Conservation (phyloP, 1,139 yeast species). For the Blastobotrys elegans region DNA sequence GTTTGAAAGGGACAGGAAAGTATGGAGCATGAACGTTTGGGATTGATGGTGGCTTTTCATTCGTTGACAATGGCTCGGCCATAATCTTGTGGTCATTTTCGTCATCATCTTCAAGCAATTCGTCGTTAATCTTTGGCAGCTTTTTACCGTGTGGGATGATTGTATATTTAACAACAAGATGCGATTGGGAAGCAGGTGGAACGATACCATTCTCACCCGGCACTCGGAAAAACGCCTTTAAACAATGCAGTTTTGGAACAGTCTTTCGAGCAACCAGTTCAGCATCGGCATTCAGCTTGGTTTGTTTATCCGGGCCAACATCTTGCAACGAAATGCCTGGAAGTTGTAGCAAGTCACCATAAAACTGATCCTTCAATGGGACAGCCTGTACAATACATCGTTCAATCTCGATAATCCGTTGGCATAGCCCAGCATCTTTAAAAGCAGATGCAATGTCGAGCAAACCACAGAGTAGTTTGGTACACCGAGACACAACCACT, state of each 20-base stretch:
- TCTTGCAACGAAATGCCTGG: conserved; percentile 50
- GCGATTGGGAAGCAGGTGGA: conserved; percentile 70
- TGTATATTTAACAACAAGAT: conserved; percentile 68
- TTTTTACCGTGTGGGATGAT: conserved; percentile 60
- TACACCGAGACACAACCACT: conserved; percentile 57
- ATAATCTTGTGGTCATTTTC: conserved; percentile 59
- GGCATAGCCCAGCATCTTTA: conserved; percentile 63
- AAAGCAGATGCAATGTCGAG: conserved; percentile 78
- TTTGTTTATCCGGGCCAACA: conserved; percentile 13
- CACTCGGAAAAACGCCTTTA: conserved; percentile 72
- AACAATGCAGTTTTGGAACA: conserved; percentile 58
- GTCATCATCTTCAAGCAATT: conserved; percentile 37
- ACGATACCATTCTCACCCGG: conserved; percentile 77
- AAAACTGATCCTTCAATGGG: conserved; percentile 43
- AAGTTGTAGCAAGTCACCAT: conserved; percentile 70
- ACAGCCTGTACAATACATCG: conserved; percentile 78
- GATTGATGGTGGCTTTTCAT: conserved; percentile 59
- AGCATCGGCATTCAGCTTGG: conserved; percentile 14
- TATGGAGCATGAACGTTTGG: conserved; percentile 66
- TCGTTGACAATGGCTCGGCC: conserved; percentile 65
- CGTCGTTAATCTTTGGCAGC: conserved; percentile 32
- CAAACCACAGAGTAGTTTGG: conserved; percentile 64
- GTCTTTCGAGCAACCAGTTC: conserved; percentile 17
- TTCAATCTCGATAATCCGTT: conserved; percentile 60
- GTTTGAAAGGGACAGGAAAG: conserved; percentile 51